These are phyloP conservation scores for Exophiala alcalophila DNA, from an alignment of 2,329 filamentous ascomycete genomes.

Conservation along the genomic window DNA sequence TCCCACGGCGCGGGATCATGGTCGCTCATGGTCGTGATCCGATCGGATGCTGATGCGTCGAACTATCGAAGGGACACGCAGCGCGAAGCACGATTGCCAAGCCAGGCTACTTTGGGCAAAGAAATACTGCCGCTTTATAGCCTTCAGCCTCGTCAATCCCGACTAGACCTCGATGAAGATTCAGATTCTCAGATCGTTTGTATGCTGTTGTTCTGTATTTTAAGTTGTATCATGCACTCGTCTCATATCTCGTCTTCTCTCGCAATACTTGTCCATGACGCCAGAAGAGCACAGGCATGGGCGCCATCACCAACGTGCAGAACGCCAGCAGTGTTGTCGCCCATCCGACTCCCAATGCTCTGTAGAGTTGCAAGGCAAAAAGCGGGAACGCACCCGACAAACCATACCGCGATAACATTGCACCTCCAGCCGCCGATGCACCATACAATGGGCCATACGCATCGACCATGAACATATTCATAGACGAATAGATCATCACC, in stretches of 20 bases:
- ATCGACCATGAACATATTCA: constrained; percentile 43
- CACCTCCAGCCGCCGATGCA: constrained; percentile 36
- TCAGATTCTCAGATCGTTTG: no score
- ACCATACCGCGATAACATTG: constrained; percentile 32
- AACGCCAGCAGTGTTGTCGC: constrained; percentile 42
- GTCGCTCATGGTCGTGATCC: no score
- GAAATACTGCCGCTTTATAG: no score
- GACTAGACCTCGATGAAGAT: no score
- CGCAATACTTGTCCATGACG: constrained; percentile 36
- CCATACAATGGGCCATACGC: constrained; percentile 41
- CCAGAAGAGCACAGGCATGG: constrained; percentile 39
- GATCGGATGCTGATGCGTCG: no score
- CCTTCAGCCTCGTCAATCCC: no score
- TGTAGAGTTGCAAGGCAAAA: constrained; percentile 42
- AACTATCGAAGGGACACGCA: no score
- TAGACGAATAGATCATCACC: constrained; percentile 37
- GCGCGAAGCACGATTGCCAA: no score
- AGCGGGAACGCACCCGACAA: constrained; percentile 39
- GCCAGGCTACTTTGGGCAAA: no score
- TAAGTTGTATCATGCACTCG: constrained; percentile 14
- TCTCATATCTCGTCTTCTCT: constrained; percentile 32
- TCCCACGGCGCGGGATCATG: no score
- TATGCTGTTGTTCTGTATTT: background rate
- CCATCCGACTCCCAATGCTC: constrained; percentile 41
- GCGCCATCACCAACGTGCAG: constrained; percentile 36